Evolutionary conservation across 2,329 filamentous ascomycete species (phyloP).

Genomic region (Mollisiaceae sp.): DNA sequence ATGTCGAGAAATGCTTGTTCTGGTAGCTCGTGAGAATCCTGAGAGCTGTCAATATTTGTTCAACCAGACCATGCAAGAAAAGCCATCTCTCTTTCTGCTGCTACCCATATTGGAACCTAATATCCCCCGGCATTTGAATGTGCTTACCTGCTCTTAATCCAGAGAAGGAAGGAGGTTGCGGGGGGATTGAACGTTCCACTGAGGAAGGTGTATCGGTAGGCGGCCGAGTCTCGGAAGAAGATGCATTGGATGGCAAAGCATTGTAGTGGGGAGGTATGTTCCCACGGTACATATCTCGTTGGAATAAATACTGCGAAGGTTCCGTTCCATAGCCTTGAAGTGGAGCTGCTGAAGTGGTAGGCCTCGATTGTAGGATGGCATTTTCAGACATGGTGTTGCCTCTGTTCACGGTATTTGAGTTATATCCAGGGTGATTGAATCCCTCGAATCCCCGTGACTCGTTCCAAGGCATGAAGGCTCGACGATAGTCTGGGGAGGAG

Average conservation of each 20-base stretch:
- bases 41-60: slow-evolving; percentile 3
- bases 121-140: not conserved
- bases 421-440: not conserved
- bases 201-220: not conserved
- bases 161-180: not conserved
- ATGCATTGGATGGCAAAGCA: not conserved
- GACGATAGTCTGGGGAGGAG: not conserved
- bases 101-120: not conserved
- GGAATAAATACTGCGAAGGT: not conserved
- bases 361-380: not conserved
- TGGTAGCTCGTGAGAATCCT: slow-evolving; percentile 2
- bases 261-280: not conserved
- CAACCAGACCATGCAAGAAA: not conserved
- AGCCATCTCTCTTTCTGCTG: not conserved
- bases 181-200: not conserved
- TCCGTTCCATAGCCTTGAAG: slow-evolving; percentile 1
- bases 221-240: not conserved
- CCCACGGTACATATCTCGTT: not conserved
- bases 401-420: not conserved
- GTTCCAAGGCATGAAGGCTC: not conserved
- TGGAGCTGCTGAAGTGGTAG: not conserved
- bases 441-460: not conserved
- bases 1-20: slow-evolving; percentile 6
- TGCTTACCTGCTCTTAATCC: slow-evolving; percentile 3
- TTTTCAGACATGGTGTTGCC: too few species aligned